A percentile compares a stretch with the other conserved stretches of the same genome.
These are phyloP conservation scores for Trichophyton equinum DNA, from an alignment of 2,329 filamentous ascomycete genomes.

Conservation along the genomic window DNA sequence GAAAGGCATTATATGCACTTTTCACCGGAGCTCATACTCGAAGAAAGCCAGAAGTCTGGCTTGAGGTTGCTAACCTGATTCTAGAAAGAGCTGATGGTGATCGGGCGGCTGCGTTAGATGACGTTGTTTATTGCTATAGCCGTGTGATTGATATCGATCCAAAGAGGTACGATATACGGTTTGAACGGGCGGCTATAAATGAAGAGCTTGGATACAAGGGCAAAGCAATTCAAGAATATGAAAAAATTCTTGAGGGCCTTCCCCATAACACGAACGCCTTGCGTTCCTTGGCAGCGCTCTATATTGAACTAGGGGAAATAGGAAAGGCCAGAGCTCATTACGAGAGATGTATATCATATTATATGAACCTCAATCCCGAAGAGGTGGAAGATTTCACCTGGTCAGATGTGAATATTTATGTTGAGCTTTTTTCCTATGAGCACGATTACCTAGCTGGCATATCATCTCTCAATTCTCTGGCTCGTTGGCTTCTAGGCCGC, in stretches of 20 bases:
- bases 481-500: slow-evolving; percentile 73
- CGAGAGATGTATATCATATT: slow-evolving; percentile 40
- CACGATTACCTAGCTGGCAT: slow-evolving; percentile 55
- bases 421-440: slow-evolving; percentile 61
- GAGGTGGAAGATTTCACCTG: slow-evolving; percentile 46
- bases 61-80: slow-evolving; percentile 44
- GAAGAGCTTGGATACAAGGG: slow-evolving; percentile 37
- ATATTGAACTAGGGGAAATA: slow-evolving; percentile 40
- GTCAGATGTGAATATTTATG: slow-evolving; percentile 75
- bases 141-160: slow-evolving; percentile 43
- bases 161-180: slow-evolving; percentile 41
- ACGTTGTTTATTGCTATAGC: slow-evolving; percentile 42
- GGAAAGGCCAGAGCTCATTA: slow-evolving; percentile 40
- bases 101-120: slow-evolving; percentile 31
- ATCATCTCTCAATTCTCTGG: slow-evolving; percentile 54
- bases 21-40: slow-evolving; percentile 47
- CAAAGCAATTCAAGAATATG: slow-evolving; percentile 40
- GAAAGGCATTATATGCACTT: slow-evolving; percentile 44
- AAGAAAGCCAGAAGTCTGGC: slow-evolving; percentile 45
- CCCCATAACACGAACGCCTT: slow-evolving; percentile 44
- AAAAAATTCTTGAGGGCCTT: slow-evolving; percentile 41
- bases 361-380: slow-evolving; percentile 32
- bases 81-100: slow-evolving; percentile 37
- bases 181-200: slow-evolving; percentile 44
- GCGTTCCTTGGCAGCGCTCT: slow-evolving; percentile 45